Base-by-base conservation (phyloP, 139 green algal species). In the Chlorella sp. region DNA sequence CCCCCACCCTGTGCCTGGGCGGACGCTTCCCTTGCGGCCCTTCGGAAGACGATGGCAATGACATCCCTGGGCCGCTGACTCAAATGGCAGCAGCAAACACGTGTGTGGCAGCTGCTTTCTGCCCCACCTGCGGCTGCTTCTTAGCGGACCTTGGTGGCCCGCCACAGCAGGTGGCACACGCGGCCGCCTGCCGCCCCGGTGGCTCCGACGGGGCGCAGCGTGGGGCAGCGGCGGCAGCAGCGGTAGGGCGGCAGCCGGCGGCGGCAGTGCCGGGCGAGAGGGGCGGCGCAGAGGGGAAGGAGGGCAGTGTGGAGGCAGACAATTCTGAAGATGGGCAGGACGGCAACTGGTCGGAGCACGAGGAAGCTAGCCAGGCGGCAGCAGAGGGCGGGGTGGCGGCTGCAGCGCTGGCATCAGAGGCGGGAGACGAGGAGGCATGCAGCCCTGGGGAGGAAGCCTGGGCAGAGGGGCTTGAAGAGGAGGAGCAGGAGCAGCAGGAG, bases 281-380 rank as follows among this genome's bases (percentile, higher is more conserved):
- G n/a, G 34, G 60, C 0, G 22, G 16, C n/a, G 12, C 4, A 21
- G 79, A 9, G 12, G 26, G 79, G 15, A 68, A 24, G 37, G 42
- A 34, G 32, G 76, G 36, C 76, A 28, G 76, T 36, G 48, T 57
- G 12, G 69, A 42, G n/a, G 83, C 79, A 9, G 84, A 88, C 36
- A 36, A 60, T 11, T 60, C 57, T 14, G 79, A 85, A 19, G 84
- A 88, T 3, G 16, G 21, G 66, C 26, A 89, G 71, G 85, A 73
- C 9, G 85, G 85, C 71, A 89, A 89, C 85, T 83, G 71, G 48
- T 89, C 85, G 32, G 85, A 89, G 85, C 71, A 82, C 42, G 85
- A 89, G 71, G 85, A 89, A 48, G 69, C 69, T 12, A 83, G 32
- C 16, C 85, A 81, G 68, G 68, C 39, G 34, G 83, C 36, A 28